Conservation (phyloP, 805 yeast species). For the Pichia kluyveri region DNA sequence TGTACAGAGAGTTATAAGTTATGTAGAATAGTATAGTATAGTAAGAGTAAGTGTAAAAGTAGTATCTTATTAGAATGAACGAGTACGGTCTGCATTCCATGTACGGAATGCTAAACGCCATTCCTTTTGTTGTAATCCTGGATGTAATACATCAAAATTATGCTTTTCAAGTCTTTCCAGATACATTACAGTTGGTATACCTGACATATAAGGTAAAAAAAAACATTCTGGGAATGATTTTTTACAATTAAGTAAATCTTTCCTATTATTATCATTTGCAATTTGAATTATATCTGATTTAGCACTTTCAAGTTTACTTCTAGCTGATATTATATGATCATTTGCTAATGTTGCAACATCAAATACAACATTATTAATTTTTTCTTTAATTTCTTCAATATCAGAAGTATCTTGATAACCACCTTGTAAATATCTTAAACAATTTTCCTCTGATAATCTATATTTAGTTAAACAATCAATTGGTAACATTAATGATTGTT, state of each 20-base stretch:
- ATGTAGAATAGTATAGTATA: background rate
- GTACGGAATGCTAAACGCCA: conserved; percentile 62
- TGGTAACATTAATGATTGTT: conserved; percentile 53
- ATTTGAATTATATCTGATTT: conserved; percentile 21
- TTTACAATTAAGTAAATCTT: conserved; percentile 23
- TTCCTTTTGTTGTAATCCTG: conserved; percentile 38
- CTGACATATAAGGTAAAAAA: conserved; percentile 58
- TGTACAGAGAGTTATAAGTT: no score
- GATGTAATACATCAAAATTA: conserved; percentile 53
- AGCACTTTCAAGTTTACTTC: conserved; percentile 38
- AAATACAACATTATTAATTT: conserved; percentile 50
- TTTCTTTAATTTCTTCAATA: conserved; percentile 14
- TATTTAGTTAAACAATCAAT: conserved; percentile 45
- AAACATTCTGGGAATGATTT: conserved; percentile 50
- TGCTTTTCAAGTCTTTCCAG: conserved; percentile 48
- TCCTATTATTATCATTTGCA: background rate
- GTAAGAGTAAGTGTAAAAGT: background rate
- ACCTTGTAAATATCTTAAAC: conserved; percentile 41
- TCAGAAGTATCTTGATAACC: conserved; percentile 24
- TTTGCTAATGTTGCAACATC: conserved; percentile 69
- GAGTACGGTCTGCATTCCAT: conserved; percentile 33
- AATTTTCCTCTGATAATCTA: conserved; percentile 54
- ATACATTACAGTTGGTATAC: conserved; percentile 57
- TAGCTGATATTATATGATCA: conserved; percentile 68
- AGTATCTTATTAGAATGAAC: background rate